These are phyloP conservation scores for Calycina herbarum DNA, from an alignment of 2,329 filamentous ascomycete genomes.

Conservation along the genomic window DNA sequence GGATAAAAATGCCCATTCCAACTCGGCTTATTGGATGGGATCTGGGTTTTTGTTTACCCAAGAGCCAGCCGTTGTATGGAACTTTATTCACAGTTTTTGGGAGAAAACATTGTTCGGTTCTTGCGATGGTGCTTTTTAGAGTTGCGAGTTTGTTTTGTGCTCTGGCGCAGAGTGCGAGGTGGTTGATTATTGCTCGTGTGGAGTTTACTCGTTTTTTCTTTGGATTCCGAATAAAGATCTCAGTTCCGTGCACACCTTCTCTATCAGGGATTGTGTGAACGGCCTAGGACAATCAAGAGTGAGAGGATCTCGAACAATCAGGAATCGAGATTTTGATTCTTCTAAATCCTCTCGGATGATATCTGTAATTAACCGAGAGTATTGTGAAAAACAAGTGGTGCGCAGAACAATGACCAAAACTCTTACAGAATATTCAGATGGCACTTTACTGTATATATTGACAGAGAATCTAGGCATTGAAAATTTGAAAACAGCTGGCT, in stretches of 20 bases:
- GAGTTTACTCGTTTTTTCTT: constrained; percentile 12
- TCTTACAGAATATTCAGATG: too few species aligned
- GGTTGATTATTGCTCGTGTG: constrained; percentile 20
- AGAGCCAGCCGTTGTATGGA: constrained; percentile 23
- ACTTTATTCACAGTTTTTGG: constrained; percentile 20
- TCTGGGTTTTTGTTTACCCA: constrained; percentile 25
- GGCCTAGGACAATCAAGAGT: background rate
- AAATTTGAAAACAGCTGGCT: background rate
- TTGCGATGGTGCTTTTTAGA: constrained; percentile 21
- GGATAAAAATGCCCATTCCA: constrained; percentile 18
- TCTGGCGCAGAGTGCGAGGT: constrained; percentile 17
- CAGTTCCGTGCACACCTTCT: background rate
- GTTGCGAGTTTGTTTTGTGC: constrained; percentile 23
- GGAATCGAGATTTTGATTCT: background rate
- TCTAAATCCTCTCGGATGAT: too few species aligned
- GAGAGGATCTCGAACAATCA: background rate
- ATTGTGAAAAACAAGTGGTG: too few species aligned
- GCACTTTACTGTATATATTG: too few species aligned
- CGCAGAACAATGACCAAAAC: too few species aligned
- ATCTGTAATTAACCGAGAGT: too few species aligned
- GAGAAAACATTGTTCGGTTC: constrained; percentile 18
- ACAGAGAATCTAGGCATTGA: too few species aligned
- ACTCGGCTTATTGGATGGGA: constrained; percentile 24
- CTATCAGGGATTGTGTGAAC: background rate
- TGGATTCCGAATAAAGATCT: background rate